Percentiles rank a stretch among this genome's conserved stretches.
Conservation (phyloP, 108 stramenopile species). For the Fistulifera solaris region DNA sequence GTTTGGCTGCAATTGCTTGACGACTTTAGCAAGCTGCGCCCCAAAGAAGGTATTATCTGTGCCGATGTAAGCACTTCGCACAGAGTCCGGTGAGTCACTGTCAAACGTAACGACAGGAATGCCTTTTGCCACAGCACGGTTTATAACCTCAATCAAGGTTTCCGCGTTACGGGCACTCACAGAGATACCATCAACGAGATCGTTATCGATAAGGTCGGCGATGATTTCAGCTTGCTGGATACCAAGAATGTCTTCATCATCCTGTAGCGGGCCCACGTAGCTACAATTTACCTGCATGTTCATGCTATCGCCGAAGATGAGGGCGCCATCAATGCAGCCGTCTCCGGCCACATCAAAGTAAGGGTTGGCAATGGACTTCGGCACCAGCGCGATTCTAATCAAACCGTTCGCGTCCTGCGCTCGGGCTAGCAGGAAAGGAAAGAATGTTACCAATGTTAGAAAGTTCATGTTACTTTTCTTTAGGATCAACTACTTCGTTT, state of each 20-base stretch:
- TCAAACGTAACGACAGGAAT: slow-evolving; percentile 25
- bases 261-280: background rate
- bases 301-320: too few relatives aligned
- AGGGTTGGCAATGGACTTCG: too few relatives aligned
- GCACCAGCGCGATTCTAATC: too few relatives aligned
- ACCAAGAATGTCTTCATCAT: background rate
- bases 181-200: background rate
- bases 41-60: slow-evolving; percentile 24
- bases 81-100: slow-evolving; percentile 19
- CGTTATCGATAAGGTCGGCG: slow-evolving; percentile 1
- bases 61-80: slow-evolving; percentile 20
- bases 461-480: too few relatives aligned
- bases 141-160: background rate
- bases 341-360: too few relatives aligned
- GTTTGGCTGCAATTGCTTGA: slow-evolving; percentile 11
- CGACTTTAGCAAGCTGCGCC: slow-evolving; percentile 8
- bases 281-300: background rate
- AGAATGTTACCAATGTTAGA: too few relatives aligned
- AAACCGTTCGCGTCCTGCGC: too few relatives aligned
- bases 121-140: background rate
- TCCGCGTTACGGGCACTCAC: background rate
- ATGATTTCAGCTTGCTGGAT: slow-evolving; percentile 1
- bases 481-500: too few relatives aligned
- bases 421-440: too few relatives aligned
- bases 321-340: too few relatives aligned